Conservation (phyloP, 139 green algal species). For the Medakamo hakoo region DNA sequence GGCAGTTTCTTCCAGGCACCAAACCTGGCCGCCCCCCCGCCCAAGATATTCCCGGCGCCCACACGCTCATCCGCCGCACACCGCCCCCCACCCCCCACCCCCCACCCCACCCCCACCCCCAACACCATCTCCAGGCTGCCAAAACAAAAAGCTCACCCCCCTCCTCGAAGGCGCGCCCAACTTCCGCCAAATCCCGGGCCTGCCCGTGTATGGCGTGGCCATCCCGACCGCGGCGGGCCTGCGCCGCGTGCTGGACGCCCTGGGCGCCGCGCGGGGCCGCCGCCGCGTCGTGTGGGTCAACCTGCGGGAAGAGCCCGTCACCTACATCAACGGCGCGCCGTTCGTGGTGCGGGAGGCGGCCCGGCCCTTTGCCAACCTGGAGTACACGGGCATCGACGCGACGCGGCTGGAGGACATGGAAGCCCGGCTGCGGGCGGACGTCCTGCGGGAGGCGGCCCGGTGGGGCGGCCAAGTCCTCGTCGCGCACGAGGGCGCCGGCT, state of each 20-base stretch:
- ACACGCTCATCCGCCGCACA: too few species aligned
- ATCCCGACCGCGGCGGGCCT: conserved; percentile 79
- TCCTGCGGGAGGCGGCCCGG: conserved; percentile 39
- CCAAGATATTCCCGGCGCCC: too few species aligned
- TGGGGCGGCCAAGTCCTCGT: conserved; percentile 70
- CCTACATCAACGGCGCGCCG: conserved; percentile 85
- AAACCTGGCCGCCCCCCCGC: too few species aligned
- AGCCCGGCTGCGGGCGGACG: conserved; percentile 60
- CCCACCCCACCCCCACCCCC: too few species aligned
- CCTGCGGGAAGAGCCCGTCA: conserved; percentile 85
- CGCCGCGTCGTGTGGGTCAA: conserved; percentile 81
- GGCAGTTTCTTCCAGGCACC: too few species aligned
- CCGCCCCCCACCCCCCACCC: too few species aligned
- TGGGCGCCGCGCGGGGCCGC: conserved; percentile 35
- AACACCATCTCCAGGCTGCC: too few species aligned
- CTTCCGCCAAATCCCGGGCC: conserved; percentile 61
- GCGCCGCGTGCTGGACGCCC: conserved; percentile 51
- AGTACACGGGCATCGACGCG: conserved; percentile 84
- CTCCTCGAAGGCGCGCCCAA: conserved; percentile 85
- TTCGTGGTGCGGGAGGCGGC: conserved; percentile 85
- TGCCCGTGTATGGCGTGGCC: conserved; percentile 86
- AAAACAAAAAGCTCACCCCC: conserved; percentile 79
- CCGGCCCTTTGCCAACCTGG: conserved; percentile 85
- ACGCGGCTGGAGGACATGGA: conserved; percentile 85
- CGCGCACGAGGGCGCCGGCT: conserved; percentile 72